Conservation (phyloP, 2,329 filamentous ascomycete species). For the Microcyclosporella mali region DNA sequence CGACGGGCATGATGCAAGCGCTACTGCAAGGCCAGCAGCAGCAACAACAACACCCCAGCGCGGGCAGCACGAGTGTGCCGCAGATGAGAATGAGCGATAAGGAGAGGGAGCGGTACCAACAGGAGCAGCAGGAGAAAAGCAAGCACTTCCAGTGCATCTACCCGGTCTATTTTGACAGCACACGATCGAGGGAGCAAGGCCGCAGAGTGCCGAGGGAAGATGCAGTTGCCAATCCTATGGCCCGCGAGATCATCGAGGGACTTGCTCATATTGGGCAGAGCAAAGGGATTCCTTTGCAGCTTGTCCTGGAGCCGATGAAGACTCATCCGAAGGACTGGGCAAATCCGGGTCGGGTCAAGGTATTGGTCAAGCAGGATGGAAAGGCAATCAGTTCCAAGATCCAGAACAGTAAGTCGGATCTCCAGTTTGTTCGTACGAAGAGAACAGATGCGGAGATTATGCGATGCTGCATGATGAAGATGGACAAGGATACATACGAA, state of each 20-base stretch:
- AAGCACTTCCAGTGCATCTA: constrained; percentile 85
- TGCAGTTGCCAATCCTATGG: constrained; percentile 78
- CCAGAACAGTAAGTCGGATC: constrained; percentile 54
- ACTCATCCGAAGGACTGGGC: constrained; percentile 95
- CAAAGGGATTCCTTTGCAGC: constrained; percentile 48
- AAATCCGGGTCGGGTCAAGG: constrained; percentile 84
- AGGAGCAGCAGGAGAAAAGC: constrained; percentile 51
- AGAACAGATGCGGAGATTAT: background rate
- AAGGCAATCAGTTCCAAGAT: constrained; percentile 45
- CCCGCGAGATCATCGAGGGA: constrained; percentile 83
- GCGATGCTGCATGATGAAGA: background rate
- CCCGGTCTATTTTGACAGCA: constrained; percentile 87
- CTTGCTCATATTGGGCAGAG: constrained; percentile 54
- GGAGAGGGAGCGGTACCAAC: constrained; percentile 30
- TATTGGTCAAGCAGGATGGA: constrained; percentile 63
- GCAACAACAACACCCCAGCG: constrained; percentile 25
- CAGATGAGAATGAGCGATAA: constrained; percentile 27
- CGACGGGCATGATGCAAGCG: constrained; percentile 21
- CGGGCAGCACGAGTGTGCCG: constrained; percentile 10
- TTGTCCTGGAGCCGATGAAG: constrained; percentile 85
- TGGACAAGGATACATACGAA: too few species aligned
- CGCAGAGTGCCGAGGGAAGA: constrained; percentile 67
- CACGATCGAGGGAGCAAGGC: constrained; percentile 68
- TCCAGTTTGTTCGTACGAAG: background rate
- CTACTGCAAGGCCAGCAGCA: constrained; percentile 16